Conservation (phyloP, 2,329 filamentous ascomycete genomes). For the Phialophora tarda region DNA sequence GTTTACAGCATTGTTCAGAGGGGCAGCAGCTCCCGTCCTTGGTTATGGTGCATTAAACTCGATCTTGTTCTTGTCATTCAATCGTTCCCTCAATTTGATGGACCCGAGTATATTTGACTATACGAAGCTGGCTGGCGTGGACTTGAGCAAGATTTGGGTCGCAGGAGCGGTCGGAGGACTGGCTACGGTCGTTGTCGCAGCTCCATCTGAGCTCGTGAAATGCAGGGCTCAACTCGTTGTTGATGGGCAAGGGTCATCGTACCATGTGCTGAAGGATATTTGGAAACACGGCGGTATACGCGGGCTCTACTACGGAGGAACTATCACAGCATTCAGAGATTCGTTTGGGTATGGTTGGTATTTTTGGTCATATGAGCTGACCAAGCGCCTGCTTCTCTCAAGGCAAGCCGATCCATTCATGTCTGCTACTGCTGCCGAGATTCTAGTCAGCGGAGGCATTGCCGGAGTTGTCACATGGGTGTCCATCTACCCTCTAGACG, state of each 20-base stretch:
- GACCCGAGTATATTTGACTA: conserved; percentile 51
- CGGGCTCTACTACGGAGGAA: conserved; percentile 81
- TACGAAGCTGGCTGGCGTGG: conserved; percentile 51
- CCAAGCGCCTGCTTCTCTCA: conserved; percentile 63
- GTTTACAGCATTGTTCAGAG: conserved; percentile 49
- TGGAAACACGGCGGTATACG: conserved; percentile 63
- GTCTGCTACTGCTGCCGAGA: conserved; percentile 60
- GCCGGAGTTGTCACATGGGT: conserved; percentile 89
- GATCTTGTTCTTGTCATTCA: conserved; percentile 87
- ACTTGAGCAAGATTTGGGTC: conserved; percentile 72
- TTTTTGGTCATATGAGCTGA: conserved; percentile 90
- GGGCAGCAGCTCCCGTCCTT: conserved; percentile 81
- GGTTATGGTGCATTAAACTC: conserved; percentile 92
- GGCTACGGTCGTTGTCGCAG: conserved; percentile 82
- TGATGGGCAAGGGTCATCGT: conserved; percentile 60
- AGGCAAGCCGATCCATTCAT: conserved; percentile 39
- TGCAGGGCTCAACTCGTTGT: conserved; percentile 77
- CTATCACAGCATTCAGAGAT: conserved; percentile 80
- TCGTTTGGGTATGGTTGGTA: conserved; percentile 96
- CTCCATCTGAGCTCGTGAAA: conserved; percentile 89
- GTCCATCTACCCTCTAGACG: conserved; percentile 87
- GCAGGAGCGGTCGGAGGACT: conserved; percentile 83
- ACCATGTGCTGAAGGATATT: conserved; percentile 67
- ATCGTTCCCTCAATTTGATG: conserved; percentile 74
- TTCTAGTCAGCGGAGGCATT: conserved; percentile 82